Base-by-base conservation (phyloP, 352 stramenopile species). In the Aphanomyces cochlioides region DNA sequence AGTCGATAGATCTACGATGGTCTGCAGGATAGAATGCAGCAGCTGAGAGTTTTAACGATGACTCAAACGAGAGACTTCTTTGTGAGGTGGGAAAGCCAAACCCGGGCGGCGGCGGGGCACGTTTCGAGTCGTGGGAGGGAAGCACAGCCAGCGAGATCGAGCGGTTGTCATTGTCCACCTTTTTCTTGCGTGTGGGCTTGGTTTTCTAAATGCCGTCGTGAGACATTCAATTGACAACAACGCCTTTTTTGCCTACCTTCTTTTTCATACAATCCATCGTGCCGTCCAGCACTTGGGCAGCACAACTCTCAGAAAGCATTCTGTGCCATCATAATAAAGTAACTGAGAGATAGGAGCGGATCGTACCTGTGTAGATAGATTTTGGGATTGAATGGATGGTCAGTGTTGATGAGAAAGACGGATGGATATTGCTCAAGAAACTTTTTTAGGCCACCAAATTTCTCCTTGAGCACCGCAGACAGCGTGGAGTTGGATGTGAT, bases 351-450 rank as follows among this genome's bases (percentile, higher is more conserved):
- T 15, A 61, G 17, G 12, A 37, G 3, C 17, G 5, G 43, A 19
- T 19, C 40, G 50, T 66, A 60, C 48, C 66, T 28, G 21, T 77
- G 75, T 34, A 81, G 60, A 58, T 79, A 81, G 13, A 81, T 74
- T 63, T 83, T 74, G 6, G 77, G 77, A 63, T 83, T 83, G 73
- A 83, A 83, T 5, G 74, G 76, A 69, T 83, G 77, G 67, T 83
- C 75, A 15, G 66, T 47, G 56, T 67, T 73, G 34, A 83, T 78
- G n/a, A 78, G 47, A 58, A 83, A 83, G 36, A 76, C 75, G 39
- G 60, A 66, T 2, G 76, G 76, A 63, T 77, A 80, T 50, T 81
- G 77, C 75, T 82, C 74, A 0, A 83, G 47, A 59, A 83, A 82
- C 40, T 79, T 81, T 56, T 83, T 83, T 21, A 83, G 73, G 3